A percentile compares a stretch with the other conserved stretches of the same genome.
These are phyloP conservation scores for Elymus sibiricus DNA, from an alignment of 176 grass and related monocot genomes.

Conservation along the genomic window DNA sequence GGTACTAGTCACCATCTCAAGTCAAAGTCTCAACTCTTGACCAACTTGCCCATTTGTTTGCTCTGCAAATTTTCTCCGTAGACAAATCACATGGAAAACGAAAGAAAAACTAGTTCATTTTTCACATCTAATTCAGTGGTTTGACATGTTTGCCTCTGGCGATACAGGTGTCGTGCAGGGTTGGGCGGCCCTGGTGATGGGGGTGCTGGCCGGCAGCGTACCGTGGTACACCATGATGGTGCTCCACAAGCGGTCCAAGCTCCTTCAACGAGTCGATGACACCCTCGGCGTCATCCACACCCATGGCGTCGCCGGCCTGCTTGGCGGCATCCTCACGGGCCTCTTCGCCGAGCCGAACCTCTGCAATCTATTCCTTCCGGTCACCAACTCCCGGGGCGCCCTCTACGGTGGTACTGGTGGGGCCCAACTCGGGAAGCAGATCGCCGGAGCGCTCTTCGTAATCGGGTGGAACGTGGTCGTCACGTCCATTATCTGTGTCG, in stretches of 20 bases:
- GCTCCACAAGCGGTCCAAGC: constrained; percentile 49
- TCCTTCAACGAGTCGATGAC: constrained; percentile 57
- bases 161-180: constrained; percentile 57
- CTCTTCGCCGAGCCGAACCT: constrained; percentile 49
- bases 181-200: constrained; percentile 75
- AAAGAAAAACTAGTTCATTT: not conserved
- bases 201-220: constrained; percentile 54
- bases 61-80: not conserved
- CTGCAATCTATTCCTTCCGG: constrained; percentile 57
- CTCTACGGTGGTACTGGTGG: constrained; percentile 55
- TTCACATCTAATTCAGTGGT: too few species aligned
- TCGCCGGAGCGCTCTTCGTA: constrained; percentile 55
- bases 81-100: not conserved
- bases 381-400: constrained; percentile 44
- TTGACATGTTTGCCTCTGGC: not conserved
- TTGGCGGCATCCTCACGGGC: constrained; percentile 50
- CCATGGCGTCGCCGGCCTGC: constrained; percentile 56
- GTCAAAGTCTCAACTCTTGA: not conserved
- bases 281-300: constrained; percentile 79
- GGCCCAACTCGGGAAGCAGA: constrained; percentile 51
- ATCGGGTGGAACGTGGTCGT: constrained; percentile 54
- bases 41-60: not conserved
- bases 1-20: not conserved
- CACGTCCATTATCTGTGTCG: constrained; percentile 56
- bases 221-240: constrained; percentile 92